Conservation (phyloP, 306 rosid genomes). For the Sesbania bispinosa region DNA sequence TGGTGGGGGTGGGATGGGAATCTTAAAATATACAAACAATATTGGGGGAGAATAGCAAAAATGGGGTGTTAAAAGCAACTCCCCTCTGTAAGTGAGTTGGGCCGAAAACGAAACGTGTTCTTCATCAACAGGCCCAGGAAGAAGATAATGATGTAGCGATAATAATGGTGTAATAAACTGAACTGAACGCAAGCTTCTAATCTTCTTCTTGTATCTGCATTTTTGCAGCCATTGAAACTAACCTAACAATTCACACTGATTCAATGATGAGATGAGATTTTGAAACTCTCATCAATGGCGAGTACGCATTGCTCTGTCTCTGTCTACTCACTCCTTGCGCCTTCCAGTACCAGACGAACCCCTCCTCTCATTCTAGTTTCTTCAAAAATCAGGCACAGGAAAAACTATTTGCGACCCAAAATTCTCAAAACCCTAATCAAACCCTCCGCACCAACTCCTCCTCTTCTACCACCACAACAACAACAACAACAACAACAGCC, state of each 20-base stretch:
- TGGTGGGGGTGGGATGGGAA: too few relatives aligned
- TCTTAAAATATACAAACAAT: too few relatives aligned
- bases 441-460: constrained; percentile 35
- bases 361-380: constrained; percentile 22
- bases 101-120: neutral
- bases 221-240: neutral
- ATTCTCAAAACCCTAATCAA: constrained; percentile 46
- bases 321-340: constrained; percentile 29
- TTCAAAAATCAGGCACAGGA: constrained; percentile 38
- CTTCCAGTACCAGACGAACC: constrained; percentile 13
- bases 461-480: constrained; percentile 20
- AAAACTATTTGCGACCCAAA: constrained; percentile 67
- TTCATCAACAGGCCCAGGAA: neutral
- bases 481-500: too few relatives aligned
- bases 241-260: neutral
- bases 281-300: constrained; percentile 46
- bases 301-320: constrained; percentile 35
- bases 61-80: too few relatives aligned
- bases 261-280: neutral
- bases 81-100: too few relatives aligned
- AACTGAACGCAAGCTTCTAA: neutral
- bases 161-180: too few relatives aligned
- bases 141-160: too few relatives aligned
- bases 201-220: neutral
- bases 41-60: too few relatives aligned